Conservation (phyloP, 441 rosid genomes). For the Sinapis alba region DNA sequence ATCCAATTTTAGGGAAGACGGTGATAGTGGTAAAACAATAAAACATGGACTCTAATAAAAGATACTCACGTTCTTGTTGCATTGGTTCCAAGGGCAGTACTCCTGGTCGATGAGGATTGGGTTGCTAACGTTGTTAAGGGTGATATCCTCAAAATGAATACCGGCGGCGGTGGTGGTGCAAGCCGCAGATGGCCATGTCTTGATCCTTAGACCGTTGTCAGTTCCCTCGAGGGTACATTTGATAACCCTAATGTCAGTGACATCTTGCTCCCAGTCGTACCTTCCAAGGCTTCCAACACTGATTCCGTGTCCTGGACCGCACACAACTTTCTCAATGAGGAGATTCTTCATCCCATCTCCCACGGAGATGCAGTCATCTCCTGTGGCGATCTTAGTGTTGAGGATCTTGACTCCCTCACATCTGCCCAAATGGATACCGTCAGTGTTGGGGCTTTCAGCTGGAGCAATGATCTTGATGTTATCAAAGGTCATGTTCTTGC, state of each 20-base stretch:
- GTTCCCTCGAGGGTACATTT: constrained; percentile 45
- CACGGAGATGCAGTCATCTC: constrained; percentile 55
- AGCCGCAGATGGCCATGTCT: constrained; percentile 55
- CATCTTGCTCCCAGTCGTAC: constrained; percentile 38
- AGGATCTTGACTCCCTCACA: constrained; percentile 42
- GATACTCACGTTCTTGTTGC: constrained; percentile 32
- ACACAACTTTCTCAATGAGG: constrained; percentile 25
- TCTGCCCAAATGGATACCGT: constrained; percentile 61
- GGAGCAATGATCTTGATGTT: constrained; percentile 45
- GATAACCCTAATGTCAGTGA: constrained; percentile 33
- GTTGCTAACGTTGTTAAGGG: constrained; percentile 38
- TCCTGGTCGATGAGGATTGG: constrained; percentile 48
- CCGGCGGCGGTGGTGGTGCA: constrained; percentile 34
- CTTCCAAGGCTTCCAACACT: constrained; percentile 57
- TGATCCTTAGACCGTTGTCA: constrained; percentile 49
- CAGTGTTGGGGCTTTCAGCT: constrained; percentile 48
- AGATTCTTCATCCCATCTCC: constrained; percentile 47
- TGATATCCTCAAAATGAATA: constrained; percentile 46
- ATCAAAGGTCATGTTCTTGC: constrained; percentile 46
- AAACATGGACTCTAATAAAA: neutral
- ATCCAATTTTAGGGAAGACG: neutral
- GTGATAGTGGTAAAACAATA: neutral
- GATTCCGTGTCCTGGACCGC: constrained; percentile 63
- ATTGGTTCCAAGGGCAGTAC: constrained; percentile 44
- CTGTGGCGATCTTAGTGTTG: constrained; percentile 40